Evolutionary conservation across 1,284 basidiomycete species (phyloP).

Genomic region (Ceratobasidium sp.): DNA sequence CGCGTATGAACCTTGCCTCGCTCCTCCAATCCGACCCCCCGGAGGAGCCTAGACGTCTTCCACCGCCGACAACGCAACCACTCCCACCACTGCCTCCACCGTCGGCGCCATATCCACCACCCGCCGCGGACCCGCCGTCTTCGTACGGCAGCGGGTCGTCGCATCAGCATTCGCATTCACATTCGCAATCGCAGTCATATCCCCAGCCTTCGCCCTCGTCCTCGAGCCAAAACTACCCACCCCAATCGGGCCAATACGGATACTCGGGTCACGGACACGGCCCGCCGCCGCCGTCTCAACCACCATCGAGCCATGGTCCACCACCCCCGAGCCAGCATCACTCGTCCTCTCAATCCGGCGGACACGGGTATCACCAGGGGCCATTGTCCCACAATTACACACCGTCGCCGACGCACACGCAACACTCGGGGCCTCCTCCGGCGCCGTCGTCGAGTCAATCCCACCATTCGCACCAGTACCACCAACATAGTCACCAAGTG

Average conservation of each 20-base stretch:
- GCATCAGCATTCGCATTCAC: neutral
- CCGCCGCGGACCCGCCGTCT: neutral
- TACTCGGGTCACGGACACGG: constrained; percentile 1
- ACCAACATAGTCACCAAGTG: constrained; percentile 14
- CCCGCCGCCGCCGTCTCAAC: constrained; percentile 13
- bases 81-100: constrained; percentile 17
- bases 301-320: too few species aligned
- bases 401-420: constrained; percentile 20
- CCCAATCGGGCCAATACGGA: constrained; percentile 13
- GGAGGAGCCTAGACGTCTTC: constrained; percentile 4
- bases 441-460: constrained; percentile 5
- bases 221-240: constrained; percentile 5
- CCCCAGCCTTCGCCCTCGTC: neutral
- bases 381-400: constrained; percentile 15
- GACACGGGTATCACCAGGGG: constrained; percentile 10
- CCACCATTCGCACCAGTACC: constrained; percentile 21
- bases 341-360: neutral
- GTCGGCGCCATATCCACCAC: neutral
- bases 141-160: constrained; percentile 2
- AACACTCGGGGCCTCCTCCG: neutral
- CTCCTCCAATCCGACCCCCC: constrained; percentile 30
- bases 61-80: constrained; percentile 5
- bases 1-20: constrained; percentile 41
- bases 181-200: neutral
- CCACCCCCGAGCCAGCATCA: neutral